Evolutionary conservation across 2,329 filamentous ascomycete genomes (phyloP), one percentile per base, ranked within the genome.

Genomic region (Paecilomyces sp.): DNA sequence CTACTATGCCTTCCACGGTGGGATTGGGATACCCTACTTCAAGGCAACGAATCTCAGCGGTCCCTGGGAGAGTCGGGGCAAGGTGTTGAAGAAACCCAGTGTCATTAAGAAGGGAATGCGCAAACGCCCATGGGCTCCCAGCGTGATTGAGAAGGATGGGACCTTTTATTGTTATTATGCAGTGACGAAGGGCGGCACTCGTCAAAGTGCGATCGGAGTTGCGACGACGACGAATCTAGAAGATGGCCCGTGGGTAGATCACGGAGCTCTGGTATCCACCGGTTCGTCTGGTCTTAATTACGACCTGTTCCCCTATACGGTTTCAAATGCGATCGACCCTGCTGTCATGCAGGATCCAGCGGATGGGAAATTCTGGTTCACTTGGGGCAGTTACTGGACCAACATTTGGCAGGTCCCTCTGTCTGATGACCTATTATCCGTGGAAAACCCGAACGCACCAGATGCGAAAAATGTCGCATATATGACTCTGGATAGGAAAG

Each of bases 321-420:
- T 71, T 3, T 85, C 84, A 67, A 87, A 87, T 64, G 80, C 83
- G 52, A 86, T 91, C 67, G 88, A 87, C 65, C 74, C 80, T 1
- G 82, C 81, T 60, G 71, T 86, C 3, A 67, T 85, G 58, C 64
- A 77, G 12, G 74, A 74, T 47, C 59, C 56, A 11, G 55, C 59
- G 1, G 66, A 70, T 25, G 65, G 66, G 2, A 64, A 66, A 4
- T 81, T 79, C 63, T 80, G 79, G 60, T 72, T 87, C 66, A 83
- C 78, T 57, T 90, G 88, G 62, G 88, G 88, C 52, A 87, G 84
- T 52, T 90, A 88, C 78, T 91, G 87, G 86, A 74, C 76, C 5
- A 83, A 86, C 64, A 80, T 90, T 63, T 88, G 84, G 77, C 83
- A 86, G 68, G 82, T 85, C 1, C 72, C 77, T 36, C 78, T 89